Conservation (phyloP, 108 stramenopile species). For the Fragilariopsis cylindrus region DNA sequence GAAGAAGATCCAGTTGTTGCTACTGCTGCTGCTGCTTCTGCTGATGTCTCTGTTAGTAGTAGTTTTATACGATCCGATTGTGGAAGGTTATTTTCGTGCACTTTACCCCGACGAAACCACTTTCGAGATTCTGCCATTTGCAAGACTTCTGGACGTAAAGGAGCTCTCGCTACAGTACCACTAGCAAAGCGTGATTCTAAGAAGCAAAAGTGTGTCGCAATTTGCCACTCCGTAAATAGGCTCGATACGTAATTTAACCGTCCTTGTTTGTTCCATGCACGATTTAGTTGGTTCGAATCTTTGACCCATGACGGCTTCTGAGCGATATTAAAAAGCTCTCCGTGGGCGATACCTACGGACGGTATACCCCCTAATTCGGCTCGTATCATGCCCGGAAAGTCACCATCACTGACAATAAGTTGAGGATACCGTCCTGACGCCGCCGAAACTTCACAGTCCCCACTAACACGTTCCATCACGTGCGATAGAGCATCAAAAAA, state of each 20-base stretch:
- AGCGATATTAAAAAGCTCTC: constrained; percentile 34
- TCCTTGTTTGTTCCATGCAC: constrained; percentile 25
- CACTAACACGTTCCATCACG: constrained; percentile 24
- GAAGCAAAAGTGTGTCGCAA: constrained; percentile 34
- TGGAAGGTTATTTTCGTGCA: constrained; percentile 1
- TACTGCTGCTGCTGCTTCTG: neutral
- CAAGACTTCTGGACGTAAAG: constrained; percentile 34
- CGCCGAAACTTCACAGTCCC: constrained; percentile 34
- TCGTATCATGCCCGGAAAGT: constrained; percentile 38
- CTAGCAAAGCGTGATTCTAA: constrained; percentile 2
- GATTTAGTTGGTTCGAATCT: constrained; percentile 4
- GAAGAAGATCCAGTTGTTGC: neutral
- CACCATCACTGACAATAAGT: constrained; percentile 36
- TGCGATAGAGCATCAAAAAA: constrained; percentile 21
- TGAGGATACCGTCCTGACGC: constrained; percentile 21
- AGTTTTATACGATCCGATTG: neutral
- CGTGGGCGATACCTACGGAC: constrained; percentile 35
- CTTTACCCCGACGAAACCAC: constrained; percentile 3
- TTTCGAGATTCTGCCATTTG: constrained; percentile 11
- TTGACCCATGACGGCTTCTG: constrained; percentile 29
- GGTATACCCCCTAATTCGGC: constrained; percentile 37
- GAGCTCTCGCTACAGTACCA: constrained; percentile 25
- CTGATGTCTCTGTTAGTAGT: neutral
- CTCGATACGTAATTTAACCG: constrained; percentile 19
- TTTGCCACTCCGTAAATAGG: constrained; percentile 30